Evolutionary conservation across 805 yeast species (phyloP).

Genomic region (Ogataea saltuana): DNA sequence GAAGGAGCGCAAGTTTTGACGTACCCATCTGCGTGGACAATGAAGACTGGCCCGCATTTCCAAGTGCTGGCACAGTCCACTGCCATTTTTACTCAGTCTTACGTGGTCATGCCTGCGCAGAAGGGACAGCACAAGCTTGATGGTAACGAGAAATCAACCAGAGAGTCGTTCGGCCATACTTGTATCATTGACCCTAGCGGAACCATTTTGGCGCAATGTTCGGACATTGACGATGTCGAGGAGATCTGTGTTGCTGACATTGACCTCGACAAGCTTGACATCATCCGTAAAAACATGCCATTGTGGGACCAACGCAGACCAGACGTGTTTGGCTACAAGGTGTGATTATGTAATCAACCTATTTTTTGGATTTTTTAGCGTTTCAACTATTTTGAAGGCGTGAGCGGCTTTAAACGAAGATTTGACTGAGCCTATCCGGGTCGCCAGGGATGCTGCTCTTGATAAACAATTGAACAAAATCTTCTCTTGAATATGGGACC

Average conservation of each 20-base stretch:
- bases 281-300: conserved; percentile 72
- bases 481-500: too few species aligned
- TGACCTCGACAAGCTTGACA: conserved; percentile 49
- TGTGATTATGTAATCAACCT: conserved; percentile 15
- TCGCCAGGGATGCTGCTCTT: conserved; percentile 3
- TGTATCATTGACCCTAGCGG: conserved; percentile 95
- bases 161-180: conserved; percentile 86
- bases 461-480: not conserved
- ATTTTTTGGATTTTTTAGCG: not conserved
- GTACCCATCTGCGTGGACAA: conserved; percentile 91
- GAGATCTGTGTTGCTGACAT: conserved; percentile 64
- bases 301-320: conserved; percentile 70
- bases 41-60: conserved; percentile 95
- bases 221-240: conserved; percentile 42
- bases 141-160: conserved; percentile 41
- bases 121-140: conserved; percentile 69
- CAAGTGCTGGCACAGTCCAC: conserved; percentile 73
- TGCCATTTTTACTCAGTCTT: conserved; percentile 87
- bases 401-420: conserved; percentile 1
- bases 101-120: conserved; percentile 87
- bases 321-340: conserved; percentile 52
- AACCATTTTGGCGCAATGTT: conserved; percentile 58
- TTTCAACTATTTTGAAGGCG: not conserved
- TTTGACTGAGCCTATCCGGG: conserved; percentile 4
- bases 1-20: conserved; percentile 76